Conservation (phyloP, 306 rosid species). For the Styphnolobium japonicum region DNA sequence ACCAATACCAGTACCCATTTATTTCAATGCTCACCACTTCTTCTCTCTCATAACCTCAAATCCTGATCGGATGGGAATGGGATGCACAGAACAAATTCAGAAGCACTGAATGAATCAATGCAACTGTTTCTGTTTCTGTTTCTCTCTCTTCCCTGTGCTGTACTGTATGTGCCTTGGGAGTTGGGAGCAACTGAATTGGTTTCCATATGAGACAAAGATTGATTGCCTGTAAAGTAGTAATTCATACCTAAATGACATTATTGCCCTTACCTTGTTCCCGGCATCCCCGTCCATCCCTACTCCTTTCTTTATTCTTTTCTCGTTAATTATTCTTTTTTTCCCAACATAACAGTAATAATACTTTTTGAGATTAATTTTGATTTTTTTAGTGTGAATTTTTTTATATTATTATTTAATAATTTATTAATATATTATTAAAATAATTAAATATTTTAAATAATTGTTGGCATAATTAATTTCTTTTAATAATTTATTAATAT, state of each 20-base stretch:
- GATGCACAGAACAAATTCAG: no score
- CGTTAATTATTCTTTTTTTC: background rate
- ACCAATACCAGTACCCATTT: constrained; percentile 18
- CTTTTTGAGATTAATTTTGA: no score
- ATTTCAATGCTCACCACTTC: background rate
- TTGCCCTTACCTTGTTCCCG: no score
- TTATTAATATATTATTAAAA: no score
- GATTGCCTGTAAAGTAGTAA: constrained; percentile 11
- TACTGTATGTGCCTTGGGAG: background rate
- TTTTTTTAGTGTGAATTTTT: no score
- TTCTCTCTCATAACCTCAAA: background rate
- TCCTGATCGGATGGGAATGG: no score
- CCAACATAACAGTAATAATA: background rate
- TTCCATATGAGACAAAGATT: constrained; percentile 21
- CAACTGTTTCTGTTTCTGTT: background rate
- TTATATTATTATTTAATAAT: no score
- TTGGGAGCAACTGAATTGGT: background rate
- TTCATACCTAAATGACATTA: background rate
- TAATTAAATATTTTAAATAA: no score
- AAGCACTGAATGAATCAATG: no score
- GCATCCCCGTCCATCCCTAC: background rate
- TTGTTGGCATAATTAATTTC: no score
- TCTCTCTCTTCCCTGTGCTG: background rate
- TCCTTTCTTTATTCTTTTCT: background rate
- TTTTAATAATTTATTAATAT: no score